phyloP scores from a whole-genome alignment of 495 filamentous ascomycete species.

The Aspergillus avenaceus region DNA sequence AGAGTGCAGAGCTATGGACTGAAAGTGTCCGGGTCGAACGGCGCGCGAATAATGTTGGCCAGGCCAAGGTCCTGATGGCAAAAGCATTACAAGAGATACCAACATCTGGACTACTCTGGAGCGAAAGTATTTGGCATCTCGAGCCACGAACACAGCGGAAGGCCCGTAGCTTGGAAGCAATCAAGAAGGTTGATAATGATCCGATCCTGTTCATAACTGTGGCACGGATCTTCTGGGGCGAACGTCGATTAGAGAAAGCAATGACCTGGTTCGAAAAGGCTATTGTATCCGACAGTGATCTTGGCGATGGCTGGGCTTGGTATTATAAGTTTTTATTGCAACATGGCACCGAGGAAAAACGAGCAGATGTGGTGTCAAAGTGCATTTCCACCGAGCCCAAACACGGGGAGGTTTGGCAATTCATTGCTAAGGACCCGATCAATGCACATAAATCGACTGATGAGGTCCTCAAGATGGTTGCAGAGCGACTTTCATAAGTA shows the following conservation, averaged over 20 bases:
- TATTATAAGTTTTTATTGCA: constrained; percentile 89
- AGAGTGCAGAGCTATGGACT: constrained; percentile 79
- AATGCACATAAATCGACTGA: constrained; percentile 69
- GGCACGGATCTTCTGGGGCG: constrained; percentile 72
- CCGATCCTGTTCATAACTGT: constrained; percentile 76
- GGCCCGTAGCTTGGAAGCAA: constrained; percentile 82
- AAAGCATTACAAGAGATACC: constrained; percentile 86
- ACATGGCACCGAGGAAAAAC: constrained; percentile 92
- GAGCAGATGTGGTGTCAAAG: constrained; percentile 71
- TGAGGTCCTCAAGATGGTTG: constrained; percentile 77
- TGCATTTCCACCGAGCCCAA: constrained; percentile 74
- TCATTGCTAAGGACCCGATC: constrained; percentile 76
- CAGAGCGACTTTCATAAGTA: constrained; percentile 29
- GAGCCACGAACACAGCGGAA: constrained; percentile 89
- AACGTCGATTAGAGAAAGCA: constrained; percentile 83
- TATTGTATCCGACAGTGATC: constrained; percentile 75
- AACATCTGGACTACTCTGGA: constrained; percentile 86
- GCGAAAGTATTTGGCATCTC: constrained; percentile 90
- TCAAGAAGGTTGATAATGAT: constrained; percentile 94
- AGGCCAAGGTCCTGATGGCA: constrained; percentile 89
- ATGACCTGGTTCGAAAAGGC: constrained; percentile 97
- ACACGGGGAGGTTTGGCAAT: constrained; percentile 92
- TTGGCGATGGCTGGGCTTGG: constrained; percentile 96
- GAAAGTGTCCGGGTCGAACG: constrained; percentile 90
- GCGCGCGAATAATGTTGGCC: constrained; percentile 74